Percentiles rank a stretch among this genome's conserved stretches.
phyloP scores from a whole-genome alignment of 805 yeast genomes.

The Nakazawaea ishiwadae region DNA sequence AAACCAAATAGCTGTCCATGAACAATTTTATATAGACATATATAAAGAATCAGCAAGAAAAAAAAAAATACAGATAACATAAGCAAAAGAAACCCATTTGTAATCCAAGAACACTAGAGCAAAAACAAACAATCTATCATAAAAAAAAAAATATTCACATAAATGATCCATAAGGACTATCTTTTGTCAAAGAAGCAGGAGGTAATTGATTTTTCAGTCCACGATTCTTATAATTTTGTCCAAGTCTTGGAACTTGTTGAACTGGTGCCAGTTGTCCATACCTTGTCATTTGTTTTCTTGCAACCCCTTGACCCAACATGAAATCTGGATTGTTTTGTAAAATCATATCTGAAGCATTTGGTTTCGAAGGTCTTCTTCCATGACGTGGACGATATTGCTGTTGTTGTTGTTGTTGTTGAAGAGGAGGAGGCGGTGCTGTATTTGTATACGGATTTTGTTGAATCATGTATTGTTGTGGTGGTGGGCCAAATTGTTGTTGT shows the following conservation, averaged over 20 bases:
- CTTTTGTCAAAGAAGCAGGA: constrained; percentile 34
- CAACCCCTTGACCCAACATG: constrained; percentile 17
- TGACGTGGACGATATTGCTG: constrained; percentile 18
- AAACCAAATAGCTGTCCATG: no score
- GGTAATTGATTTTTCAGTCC: constrained; percentile 28
- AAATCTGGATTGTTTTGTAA: constrained; percentile 49
- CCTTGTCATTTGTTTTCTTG: constrained; percentile 17
- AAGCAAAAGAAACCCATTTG: no score
- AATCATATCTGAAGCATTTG: constrained; percentile 35
- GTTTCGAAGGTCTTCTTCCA: constrained; percentile 14
- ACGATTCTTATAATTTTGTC: constrained; percentile 19
- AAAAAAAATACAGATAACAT: no score
- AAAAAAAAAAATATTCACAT: no score
- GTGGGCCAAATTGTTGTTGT: constrained; percentile 14
- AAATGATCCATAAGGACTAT: constrained; percentile 47
- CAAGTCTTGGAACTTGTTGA: constrained; percentile 14
- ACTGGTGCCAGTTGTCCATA: constrained; percentile 16
- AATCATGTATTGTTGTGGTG: constrained; percentile 13
- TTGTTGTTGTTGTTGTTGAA: constrained; percentile 16
- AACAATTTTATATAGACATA: no score
- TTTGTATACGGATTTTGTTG: constrained; percentile 19
- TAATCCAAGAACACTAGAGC: no score
- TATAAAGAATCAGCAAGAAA: no score
- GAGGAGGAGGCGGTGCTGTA: constrained; percentile 16
- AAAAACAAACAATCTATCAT: no score